These are phyloP conservation scores for Malus asiatica DNA, from an alignment of 306 rosid genomes.

Conservation along the genomic window DNA sequence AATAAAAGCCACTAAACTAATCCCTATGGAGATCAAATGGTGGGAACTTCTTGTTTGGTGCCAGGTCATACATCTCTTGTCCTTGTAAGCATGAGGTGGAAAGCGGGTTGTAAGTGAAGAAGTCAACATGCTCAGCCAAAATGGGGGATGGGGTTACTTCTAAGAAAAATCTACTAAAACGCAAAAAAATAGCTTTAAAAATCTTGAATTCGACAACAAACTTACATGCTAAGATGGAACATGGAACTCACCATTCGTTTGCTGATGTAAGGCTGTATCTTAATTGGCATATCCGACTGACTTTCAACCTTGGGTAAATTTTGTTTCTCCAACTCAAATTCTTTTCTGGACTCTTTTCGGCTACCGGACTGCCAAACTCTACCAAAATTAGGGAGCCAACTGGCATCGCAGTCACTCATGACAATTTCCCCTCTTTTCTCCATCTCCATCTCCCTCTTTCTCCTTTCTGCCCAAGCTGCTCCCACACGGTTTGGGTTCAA, in stretches of 20 bases:
- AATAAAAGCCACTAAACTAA: not conserved
- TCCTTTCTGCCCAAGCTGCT: constrained; percentile 97
- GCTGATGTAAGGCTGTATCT: constrained; percentile 77
- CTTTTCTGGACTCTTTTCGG: constrained; percentile 81
- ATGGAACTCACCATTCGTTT: constrained; percentile 73
- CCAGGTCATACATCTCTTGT: not conserved
- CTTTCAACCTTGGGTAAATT: constrained; percentile 41
- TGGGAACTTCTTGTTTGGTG: not conserved
- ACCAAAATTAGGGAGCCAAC: constrained; percentile 96
- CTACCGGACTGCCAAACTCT: constrained; percentile 98
- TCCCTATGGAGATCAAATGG: not conserved
- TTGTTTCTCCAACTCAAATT: constrained; percentile 71
- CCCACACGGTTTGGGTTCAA: constrained; percentile 80
- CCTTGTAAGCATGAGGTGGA: not conserved
- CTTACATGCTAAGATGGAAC: not conserved
- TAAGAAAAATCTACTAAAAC: not conserved
- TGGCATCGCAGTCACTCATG: constrained; percentile 42
- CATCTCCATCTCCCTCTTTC: constrained; percentile 82
- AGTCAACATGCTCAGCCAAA: not conserved
- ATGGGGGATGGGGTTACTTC: not conserved
- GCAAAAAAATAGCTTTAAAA: not conserved
- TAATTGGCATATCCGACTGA: constrained; percentile 42
- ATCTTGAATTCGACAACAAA: not conserved
- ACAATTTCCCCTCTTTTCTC: constrained; percentile 80
- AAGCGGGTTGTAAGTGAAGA: not conserved